Evolutionary conservation across 2,329 filamentous ascomycete genomes (phyloP), one percentile per base, ranked within the genome.

Genomic region (Aspergillus ochraceus): DNA sequence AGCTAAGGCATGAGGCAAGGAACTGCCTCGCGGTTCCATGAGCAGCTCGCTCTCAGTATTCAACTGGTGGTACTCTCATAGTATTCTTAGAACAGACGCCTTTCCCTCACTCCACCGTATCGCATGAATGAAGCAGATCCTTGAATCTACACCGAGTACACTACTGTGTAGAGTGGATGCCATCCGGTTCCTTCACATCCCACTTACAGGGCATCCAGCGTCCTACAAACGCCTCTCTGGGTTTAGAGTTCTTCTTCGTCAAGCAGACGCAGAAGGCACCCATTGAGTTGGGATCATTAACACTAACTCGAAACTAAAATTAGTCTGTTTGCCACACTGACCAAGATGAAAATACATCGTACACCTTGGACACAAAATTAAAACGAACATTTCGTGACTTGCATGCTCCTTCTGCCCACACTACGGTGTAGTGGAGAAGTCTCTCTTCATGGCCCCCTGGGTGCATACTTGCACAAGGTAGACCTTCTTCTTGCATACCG

Each of bases 361-460:
- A 26, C 26, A 26, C 26, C 26, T 4, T 26, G 8, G 26, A 26
- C 26, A 26, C 26, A 26, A 9, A 9, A 26, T 26, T 26, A 26
- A 26, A 9, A 42, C 12, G 36, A 42, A 42, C 4, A 54, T 29
- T 58, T 47, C 58, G 65, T 58, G 39, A 47, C 52, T 59, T 39
- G 61, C 2, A 29, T 70, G 64, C 20, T 54, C 62, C 22, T 70
- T 63, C 5, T 69, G 69, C 53, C 68, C 60, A 70, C 68, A 22
- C 64, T 64, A n/a, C n/a, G n/a, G n/a, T n/a, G n/a, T n/a, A 17
- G 26, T 11, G 2, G 72, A 70, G 69, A 76, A 73, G 49, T 73
- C 73, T 51, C 70, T 76, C 26, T 52, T 60, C 47, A 79, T 71
- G 4, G 72, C 75, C 0, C 0, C 75, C 76, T 0, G 75, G 75